A percentile compares a stretch with the other conserved stretches of the same genome.
These are phyloP conservation scores for Vigna unguiculata DNA, from an alignment of 306 rosid genomes.

Conservation along the genomic window DNA sequence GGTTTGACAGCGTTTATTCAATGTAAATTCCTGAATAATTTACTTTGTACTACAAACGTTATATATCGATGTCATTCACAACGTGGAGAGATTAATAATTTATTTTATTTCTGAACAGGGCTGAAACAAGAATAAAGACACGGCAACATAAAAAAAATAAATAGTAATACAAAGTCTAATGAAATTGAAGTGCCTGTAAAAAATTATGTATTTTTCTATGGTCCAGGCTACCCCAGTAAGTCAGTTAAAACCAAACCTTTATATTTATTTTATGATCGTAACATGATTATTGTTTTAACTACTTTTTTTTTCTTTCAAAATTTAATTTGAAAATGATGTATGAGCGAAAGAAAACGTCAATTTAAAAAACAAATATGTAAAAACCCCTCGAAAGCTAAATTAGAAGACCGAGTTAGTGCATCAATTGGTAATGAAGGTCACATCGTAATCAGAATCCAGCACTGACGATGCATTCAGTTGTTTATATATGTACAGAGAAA, in stretches of 20 bases:
- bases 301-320: neutral
- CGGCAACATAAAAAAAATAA: too few relatives aligned
- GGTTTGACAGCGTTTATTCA: too few relatives aligned
- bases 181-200: too few relatives aligned
- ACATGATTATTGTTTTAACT: neutral
- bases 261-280: too few relatives aligned
- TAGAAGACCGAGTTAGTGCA: neutral
- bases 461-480: neutral
- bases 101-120: too few relatives aligned
- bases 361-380: neutral
- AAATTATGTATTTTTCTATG: too few relatives aligned
- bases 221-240: too few relatives aligned
- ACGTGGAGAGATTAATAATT: neutral
- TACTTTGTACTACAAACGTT: neutral
- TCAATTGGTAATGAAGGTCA: constrained; percentile 10
- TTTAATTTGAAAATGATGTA: neutral
- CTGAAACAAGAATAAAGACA: too few relatives aligned
- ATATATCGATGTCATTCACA: neutral
- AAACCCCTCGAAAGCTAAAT: neutral
- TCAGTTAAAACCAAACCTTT: too few relatives aligned
- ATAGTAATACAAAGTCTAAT: too few relatives aligned
- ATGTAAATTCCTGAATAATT: neutral
- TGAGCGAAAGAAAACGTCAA: neutral
- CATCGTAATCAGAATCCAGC: neutral
- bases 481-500: constrained; percentile 32